Evolutionary conservation across 768 basidiomycete genomes (phyloP), one percentile per base, ranked within the genome.

Genomic region (Hericium erinaceus): DNA sequence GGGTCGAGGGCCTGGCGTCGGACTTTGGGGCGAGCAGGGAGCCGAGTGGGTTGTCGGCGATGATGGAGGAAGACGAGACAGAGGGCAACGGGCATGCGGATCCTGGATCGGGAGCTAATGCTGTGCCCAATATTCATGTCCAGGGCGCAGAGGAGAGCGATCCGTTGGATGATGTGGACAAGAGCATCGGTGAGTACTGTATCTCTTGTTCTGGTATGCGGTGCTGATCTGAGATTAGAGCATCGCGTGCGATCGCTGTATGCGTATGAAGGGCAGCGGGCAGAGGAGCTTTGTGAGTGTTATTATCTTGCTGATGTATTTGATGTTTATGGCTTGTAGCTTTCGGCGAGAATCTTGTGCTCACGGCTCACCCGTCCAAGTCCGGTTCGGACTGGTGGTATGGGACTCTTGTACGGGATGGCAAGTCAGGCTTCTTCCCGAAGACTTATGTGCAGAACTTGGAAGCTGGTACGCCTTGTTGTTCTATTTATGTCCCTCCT

Each of bases 321-420:
- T 39, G 62, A 38, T 26, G 28, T 46, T 56, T 12, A 55, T 37
- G 18, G 2, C 57, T 8, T 56, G 15, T 56, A 95, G 89, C 79
- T 18, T 98, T 99, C 71, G 79, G 70, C 24, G 85, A 89, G 66
- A 93, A 98, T 68, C 65, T 84, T 24, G 77, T 94, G 52, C 72
- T 98, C 12, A 70, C 75, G 38, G 93, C 89, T 11, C 81, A 95
- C 70, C 92, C 94, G 0, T 91, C 94, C 16, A 95, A 90, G 70
- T 76, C 84, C 37, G 83, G 79, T 18, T 84, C 88, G 40, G 91
- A 92, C 60, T 98, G 97, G 97, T 95, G 92, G 91, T 90, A 89
- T 67, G 94, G 93, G 26, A 88, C 77, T 4, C 68, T 80, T 15
- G 71, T 84, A 37, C 81, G 75, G 56, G 80, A 76, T 54, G 84